Evolutionary conservation across 306 rosid species (phyloP).

Genomic region (Gynostemma pentaphyllum): DNA sequence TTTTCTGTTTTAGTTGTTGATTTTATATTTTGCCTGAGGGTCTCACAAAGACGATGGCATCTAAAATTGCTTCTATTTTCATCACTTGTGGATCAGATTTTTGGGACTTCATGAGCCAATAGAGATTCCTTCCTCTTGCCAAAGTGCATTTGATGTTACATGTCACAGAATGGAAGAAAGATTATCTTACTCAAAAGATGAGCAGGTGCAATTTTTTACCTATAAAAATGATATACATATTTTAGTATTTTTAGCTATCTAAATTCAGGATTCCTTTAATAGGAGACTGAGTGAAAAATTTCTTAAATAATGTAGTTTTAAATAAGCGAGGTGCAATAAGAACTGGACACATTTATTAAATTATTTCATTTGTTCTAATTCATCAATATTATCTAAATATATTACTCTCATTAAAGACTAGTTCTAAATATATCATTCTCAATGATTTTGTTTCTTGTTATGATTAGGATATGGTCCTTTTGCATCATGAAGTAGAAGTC

Average conservation of each 20-base stretch:
- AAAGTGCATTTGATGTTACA: slow-evolving; percentile 65
- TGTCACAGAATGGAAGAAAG: slow-evolving; percentile 81
- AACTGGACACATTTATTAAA: not conserved
- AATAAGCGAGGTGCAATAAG: not conserved
- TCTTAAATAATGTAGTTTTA: not conserved
- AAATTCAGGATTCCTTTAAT: not conserved
- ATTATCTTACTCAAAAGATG: slow-evolving; percentile 54
- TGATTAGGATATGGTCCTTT: slow-evolving; percentile 92
- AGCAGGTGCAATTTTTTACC: slow-evolving; percentile 42
- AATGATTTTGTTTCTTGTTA: slow-evolving; percentile 5
- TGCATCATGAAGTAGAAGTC: slow-evolving; percentile 82
- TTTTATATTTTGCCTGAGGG: slow-evolving; percentile 7
- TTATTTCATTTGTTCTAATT: not conserved
- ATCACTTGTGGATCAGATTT: slow-evolving; percentile 31
- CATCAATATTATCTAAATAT: not conserved
- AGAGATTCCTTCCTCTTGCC: slow-evolving; percentile 67
- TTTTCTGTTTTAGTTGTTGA: not conserved
- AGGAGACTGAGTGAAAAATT: not conserved
- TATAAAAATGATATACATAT: not conserved
- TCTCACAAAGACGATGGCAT: not conserved
- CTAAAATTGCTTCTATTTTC: not conserved
- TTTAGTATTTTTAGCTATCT: not conserved
- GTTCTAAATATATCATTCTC: not conserved
- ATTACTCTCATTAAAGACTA: not conserved
- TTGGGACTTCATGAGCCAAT: slow-evolving; percentile 67